phyloP scores from a whole-genome alignment of 176 grass and related monocot genomes.

The Ampelocalamus luodianensis region DNA sequence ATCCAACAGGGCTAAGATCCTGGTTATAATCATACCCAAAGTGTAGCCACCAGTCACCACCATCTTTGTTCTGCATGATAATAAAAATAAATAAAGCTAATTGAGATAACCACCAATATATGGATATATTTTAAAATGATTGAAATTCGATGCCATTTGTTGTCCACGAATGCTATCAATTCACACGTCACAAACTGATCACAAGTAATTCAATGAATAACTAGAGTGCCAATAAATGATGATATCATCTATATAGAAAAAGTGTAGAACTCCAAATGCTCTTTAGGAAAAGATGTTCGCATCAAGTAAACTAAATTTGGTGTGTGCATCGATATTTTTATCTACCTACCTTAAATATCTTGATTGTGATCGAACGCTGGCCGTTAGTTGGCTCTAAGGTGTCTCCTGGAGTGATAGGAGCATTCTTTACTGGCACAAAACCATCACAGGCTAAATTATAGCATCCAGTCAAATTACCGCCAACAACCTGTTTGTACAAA shows the following conservation, averaged over 20 bases:
- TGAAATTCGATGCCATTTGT: no score
- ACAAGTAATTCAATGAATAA: background rate
- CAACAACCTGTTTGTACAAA: conserved; percentile 6
- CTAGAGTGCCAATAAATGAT: no score
- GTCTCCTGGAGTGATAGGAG: conserved; percentile 33
- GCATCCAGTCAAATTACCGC: background rate
- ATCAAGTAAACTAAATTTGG: background rate
- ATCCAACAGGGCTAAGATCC: conserved; percentile 1
- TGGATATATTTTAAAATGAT: background rate
- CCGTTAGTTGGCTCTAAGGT: background rate
- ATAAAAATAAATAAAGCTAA: no score
- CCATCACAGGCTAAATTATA: background rate
- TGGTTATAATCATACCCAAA: background rate
- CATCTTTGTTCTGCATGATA: background rate
- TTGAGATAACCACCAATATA: no score
- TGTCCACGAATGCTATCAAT: background rate
- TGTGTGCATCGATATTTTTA: no score
- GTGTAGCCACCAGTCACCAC: conserved; percentile 21
- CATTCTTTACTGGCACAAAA: conserved; percentile 25
- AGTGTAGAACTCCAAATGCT: no score
- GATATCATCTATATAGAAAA: no score
- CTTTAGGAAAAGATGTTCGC: no score
- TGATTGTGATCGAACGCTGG: conserved; percentile 6
- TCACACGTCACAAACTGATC: background rate
- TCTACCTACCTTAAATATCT: conserved; percentile 33